phyloP scores from a whole-genome alignment of 2,329 filamentous ascomycete genomes.

The Xylaria sp. region DNA sequence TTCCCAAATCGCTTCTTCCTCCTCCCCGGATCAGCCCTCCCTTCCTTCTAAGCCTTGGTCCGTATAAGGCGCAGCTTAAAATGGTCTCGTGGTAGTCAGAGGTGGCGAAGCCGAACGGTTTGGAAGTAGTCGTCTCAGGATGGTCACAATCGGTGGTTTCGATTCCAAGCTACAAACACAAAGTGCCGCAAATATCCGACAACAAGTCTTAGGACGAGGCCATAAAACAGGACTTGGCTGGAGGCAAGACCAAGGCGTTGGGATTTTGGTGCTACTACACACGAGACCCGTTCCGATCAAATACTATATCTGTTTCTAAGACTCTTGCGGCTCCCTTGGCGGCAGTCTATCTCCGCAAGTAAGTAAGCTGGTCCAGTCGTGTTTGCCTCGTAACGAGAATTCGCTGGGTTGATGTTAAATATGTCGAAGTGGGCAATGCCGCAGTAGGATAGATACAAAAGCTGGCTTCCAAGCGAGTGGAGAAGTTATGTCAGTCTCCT shows the following conservation, averaged over 20 bases:
- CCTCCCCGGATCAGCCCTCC: constrained; percentile 1
- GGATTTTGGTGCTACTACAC: constrained; percentile 18
- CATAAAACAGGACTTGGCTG: constrained; percentile 17
- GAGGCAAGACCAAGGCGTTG: constrained; percentile 13
- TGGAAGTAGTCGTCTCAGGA: constrained; percentile 9
- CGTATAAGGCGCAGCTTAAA: constrained; percentile 9
- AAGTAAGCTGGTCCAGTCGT: constrained; percentile 15
- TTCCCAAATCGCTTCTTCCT: neutral
- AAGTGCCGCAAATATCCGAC: constrained; percentile 18
- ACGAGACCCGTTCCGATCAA: constrained; percentile 6
- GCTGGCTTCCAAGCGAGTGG: constrained; percentile 28
- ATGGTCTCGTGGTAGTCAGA: neutral
- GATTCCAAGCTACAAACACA: constrained; percentile 16
- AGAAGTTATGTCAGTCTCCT: constrained; percentile 40
- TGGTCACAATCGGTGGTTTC: constrained; percentile 10
- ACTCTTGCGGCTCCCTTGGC: constrained; percentile 12
- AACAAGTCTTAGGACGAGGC: constrained; percentile 2
- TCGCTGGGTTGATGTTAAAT: constrained; percentile 34
- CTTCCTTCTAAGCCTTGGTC: constrained; percentile 11
- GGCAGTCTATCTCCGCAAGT: constrained; percentile 14
- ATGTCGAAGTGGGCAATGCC: constrained; percentile 28
- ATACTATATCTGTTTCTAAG: constrained; percentile 15
- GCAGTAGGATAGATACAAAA: constrained; percentile 31
- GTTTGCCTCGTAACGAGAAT: constrained; percentile 20
- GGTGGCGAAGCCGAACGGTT: neutral